phyloP scores from a whole-genome alignment of 2,329 filamentous ascomycete species.

The Calonectria montana region DNA sequence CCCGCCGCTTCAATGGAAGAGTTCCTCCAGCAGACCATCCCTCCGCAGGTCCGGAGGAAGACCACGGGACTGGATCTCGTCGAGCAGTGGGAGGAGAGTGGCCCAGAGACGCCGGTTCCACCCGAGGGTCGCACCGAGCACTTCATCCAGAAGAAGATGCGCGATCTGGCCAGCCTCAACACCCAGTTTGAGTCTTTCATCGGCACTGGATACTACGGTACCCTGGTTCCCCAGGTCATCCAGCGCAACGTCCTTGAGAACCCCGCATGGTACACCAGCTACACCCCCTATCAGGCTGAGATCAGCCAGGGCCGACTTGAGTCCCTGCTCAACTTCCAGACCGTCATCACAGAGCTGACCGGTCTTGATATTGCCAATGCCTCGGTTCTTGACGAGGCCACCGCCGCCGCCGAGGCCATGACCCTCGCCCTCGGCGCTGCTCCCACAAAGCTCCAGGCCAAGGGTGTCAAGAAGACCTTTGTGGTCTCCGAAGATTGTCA shows the following conservation, averaged over 20 bases:
- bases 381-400: conserved; percentile 89
- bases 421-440: conserved; percentile 80
- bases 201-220: conserved; percentile 88
- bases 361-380: conserved; percentile 90
- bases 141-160: conserved; percentile 63
- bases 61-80: conserved; percentile 41
- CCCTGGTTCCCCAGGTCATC: conserved; percentile 87
- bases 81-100: conserved; percentile 43
- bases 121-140: conserved; percentile 42
- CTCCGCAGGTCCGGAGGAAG: conserved; percentile 70
- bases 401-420: conserved; percentile 95
- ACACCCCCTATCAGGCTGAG: conserved; percentile 96
- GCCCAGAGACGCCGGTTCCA: conserved; percentile 35
- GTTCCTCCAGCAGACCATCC: conserved; percentile 86
- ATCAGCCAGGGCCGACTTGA: conserved; percentile 95
- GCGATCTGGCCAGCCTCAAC: conserved; percentile 59
- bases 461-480: conserved; percentile 81
- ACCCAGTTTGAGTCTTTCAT: conserved; percentile 74
- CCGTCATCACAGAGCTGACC: conserved; percentile 88
- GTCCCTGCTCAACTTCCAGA: conserved; percentile 95
- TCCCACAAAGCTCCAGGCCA: conserved; percentile 63
- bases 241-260: conserved; percentile 93
- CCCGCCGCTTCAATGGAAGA: conserved; percentile 80
- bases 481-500: conserved; percentile 86
- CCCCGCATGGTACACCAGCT: conserved; percentile 97